Evolutionary conservation across 805 yeast genomes (phyloP), one percentile per base, ranked within the genome.

Genomic region (Teunomyces kruisii): DNA sequence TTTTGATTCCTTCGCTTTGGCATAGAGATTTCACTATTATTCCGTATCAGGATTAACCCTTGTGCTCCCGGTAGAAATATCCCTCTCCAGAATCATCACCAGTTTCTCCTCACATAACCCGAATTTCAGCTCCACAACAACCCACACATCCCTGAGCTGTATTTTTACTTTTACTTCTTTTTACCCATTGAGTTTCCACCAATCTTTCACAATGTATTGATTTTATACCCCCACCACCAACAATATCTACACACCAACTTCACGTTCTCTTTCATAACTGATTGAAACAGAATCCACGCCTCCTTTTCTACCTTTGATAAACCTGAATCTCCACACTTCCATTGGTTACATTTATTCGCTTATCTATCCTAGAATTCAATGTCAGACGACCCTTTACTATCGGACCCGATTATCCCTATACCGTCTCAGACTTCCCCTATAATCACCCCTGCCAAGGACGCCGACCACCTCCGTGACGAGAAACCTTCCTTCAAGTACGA

Each of bases 401-500:
- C 32, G 31, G 30, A 27, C 7, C 35, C 42, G 26, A 29, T 16
- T 12, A 14, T n/a, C 15, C 42, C 27, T 15, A 17, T 17, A 17
- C 32, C 33, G 37, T 28, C 32, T 10, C 33, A 39, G 9, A 14
- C 42, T 13, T 29, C 28, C 14, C 42, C 24, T 28, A 16, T 24
- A 9, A 14, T 28, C 15, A 16, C 42, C 10, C 14, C 17, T 10
- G 28, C 40, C 32, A 38, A 14, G 9, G 31, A 12, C 10, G n/a
- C n/a, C 17, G 31, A 26, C 24, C 31, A 14, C 26, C 27, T 28
- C 26, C 16, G 19, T 10, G 49, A 44, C 26, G 54, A 48, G 33
- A 52, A 52, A 22, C 51, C 54, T 17, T 42, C 57, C 10, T 72
- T 72, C 52, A 59, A 59, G 40, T 72, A 68, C 50, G 75, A 72